Percentiles rank a stretch among this genome's conserved stretches.
phyloP scores from a whole-genome alignment of 2,329 filamentous ascomycete genomes.

The Diplocarpon rosae region DNA sequence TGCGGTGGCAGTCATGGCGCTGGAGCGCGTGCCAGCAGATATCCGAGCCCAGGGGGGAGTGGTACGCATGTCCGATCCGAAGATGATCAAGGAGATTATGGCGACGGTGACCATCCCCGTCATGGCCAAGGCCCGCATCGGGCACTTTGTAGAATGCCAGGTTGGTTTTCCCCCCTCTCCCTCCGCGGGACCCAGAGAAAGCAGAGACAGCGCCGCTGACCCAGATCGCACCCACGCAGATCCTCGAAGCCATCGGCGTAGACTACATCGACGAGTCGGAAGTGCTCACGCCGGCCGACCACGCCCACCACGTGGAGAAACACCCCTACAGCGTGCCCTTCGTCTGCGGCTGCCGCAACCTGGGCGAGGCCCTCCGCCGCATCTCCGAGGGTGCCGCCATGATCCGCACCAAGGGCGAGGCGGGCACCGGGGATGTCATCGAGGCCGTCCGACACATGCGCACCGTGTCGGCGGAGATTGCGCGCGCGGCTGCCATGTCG shows the following conservation, averaged over 20 bases:
- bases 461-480: constrained; percentile 74
- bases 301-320: constrained; percentile 87
- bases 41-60: constrained; percentile 89
- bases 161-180: constrained; percentile 28
- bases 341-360: constrained; percentile 90
- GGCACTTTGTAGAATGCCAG: constrained; percentile 95
- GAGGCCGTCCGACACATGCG: constrained; percentile 96
- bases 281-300: constrained; percentile 90
- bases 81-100: constrained; percentile 94
- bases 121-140: constrained; percentile 97
- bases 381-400: constrained; percentile 93
- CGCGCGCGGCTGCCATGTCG: constrained; percentile 50
- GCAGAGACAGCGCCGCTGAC: constrained; percentile 1
- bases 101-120: constrained; percentile 90
- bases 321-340: constrained; percentile 73
- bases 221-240: constrained; percentile 41
- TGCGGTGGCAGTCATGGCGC: constrained; percentile 93
- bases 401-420: constrained; percentile 98
- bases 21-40: constrained; percentile 94
- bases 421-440: constrained; percentile 91
- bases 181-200: background rate
- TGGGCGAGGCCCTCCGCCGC: constrained; percentile 83
- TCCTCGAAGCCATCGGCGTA: constrained; percentile 86
- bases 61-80: constrained; percentile 90
- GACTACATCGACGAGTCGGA: constrained; percentile 99